Evolutionary conservation across 2,329 filamentous ascomycete species (phyloP).

Genomic region (Fusarium sp.): DNA sequence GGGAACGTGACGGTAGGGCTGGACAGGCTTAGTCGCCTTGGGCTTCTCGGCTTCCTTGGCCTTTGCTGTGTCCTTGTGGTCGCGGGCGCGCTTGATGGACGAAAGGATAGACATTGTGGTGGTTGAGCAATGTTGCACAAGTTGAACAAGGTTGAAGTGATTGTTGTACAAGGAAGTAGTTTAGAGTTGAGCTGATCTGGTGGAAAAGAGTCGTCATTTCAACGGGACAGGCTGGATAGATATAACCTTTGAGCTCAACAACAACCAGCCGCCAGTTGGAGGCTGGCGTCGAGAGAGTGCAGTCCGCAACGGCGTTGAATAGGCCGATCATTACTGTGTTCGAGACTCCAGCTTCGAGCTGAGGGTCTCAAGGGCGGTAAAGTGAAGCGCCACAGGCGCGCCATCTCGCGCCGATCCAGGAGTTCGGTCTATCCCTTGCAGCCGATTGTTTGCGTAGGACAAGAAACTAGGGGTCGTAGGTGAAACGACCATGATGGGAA

Average conservation of each 20-base stretch:
- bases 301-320: slow-evolving; percentile 29
- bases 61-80: slow-evolving; percentile 64
- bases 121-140: slow-evolving; percentile 1
- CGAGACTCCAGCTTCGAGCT: slow-evolving; percentile 18
- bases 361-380: slow-evolving; percentile 23
- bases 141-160: slow-evolving; percentile 3
- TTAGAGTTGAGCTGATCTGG: not conserved
- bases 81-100: slow-evolving; percentile 60
- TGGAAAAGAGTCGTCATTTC: slow-evolving; percentile 1
- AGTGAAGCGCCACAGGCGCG: slow-evolving; percentile 26
- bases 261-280: slow-evolving; percentile 12
- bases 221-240: slow-evolving; percentile 15
- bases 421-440: not conserved
- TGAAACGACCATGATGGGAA: slow-evolving; percentile 22
- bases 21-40: slow-evolving; percentile 50
- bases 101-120: slow-evolving; percentile 65
- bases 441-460: not conserved
- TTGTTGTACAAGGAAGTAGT: not conserved
- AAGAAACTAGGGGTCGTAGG: slow-evolving; percentile 6
- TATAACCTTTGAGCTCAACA: slow-evolving; percentile 14
- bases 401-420: slow-evolving; percentile 10
- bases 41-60: slow-evolving; percentile 59
- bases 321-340: slow-evolving; percentile 30
- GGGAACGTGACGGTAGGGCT: slow-evolving; percentile 68
- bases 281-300: slow-evolving; percentile 19